phyloP scores from a whole-genome alignment of 306 rosid species.

The Quercus variabilis region DNA sequence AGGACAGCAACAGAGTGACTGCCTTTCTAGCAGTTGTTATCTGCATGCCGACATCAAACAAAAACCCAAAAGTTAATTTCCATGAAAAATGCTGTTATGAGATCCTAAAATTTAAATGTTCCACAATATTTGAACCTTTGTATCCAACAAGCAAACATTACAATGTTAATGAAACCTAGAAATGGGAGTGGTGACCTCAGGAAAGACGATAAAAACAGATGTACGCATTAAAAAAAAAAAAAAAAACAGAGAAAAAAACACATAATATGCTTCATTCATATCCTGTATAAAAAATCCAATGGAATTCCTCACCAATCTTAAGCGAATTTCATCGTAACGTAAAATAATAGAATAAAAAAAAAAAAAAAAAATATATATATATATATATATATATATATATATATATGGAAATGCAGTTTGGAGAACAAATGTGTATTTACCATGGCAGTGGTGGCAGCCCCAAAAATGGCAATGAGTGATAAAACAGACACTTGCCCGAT shows the following conservation, averaged over 20 bases:
- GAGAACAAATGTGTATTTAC: constrained; percentile 8
- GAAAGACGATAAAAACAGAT: background rate
- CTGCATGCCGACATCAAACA: constrained; percentile 24
- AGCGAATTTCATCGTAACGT: background rate
- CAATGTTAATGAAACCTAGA: background rate
- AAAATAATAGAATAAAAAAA: background rate
- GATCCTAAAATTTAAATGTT: background rate
- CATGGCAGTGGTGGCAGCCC: constrained; percentile 66
- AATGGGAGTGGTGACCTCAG: background rate
- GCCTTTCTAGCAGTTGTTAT: constrained; percentile 66
- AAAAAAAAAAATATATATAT: no score
- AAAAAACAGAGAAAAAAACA: background rate
- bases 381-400: no score
- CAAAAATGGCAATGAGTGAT: constrained; percentile 51
- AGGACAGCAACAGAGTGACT: constrained; percentile 58
- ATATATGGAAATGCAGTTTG: background rate
- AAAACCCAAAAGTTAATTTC: background rate
- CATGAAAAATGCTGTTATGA: background rate
- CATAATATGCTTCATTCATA: background rate
- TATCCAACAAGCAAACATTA: background rate
- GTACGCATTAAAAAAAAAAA: background rate
- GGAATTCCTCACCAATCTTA: background rate
- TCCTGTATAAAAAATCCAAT: background rate
- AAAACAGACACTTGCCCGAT: constrained; percentile 61
- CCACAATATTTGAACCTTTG: background rate